Evolutionary conservation across 2,329 filamentous ascomycete genomes (phyloP).

Genomic region (Didymella lethalis): DNA sequence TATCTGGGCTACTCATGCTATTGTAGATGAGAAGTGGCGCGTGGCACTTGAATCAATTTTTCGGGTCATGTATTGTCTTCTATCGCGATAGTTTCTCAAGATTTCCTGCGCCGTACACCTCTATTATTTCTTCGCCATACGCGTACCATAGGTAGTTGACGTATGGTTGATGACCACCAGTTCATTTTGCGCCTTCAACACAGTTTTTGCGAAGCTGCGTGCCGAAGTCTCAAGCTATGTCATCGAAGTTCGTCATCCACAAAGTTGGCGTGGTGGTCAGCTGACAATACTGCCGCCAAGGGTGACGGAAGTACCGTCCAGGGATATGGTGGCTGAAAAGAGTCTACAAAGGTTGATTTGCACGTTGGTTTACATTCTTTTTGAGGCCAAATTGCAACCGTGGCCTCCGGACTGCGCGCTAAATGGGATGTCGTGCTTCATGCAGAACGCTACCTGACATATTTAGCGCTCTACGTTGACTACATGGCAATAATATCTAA

Average conservation of each 20-base stretch:
- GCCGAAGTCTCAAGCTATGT: background rate
- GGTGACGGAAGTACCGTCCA: background rate
- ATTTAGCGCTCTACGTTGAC: background rate
- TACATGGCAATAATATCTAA: too few relatives aligned
- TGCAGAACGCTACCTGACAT: background rate
- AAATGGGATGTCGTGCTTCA: background rate
- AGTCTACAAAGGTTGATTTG: background rate
- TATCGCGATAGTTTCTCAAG: background rate
- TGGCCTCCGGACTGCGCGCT: background rate
- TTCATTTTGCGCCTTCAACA: background rate
- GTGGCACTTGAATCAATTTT: background rate
- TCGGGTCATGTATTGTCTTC: background rate
- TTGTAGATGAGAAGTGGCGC: background rate
- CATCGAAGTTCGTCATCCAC: background rate
- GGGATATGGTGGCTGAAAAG: background rate
- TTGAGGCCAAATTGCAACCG: background rate
- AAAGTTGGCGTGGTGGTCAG: background rate
- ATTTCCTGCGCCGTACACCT: background rate
- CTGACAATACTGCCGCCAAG: background rate
- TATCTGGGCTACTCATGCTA: background rate
- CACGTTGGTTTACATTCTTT: background rate
- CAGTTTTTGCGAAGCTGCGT: background rate
- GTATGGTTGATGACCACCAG: background rate
- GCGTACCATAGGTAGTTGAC: background rate
- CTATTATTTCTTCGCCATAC: background rate